A percentile compares a stretch with the other conserved stretches of the same genome.
These are phyloP conservation scores for Pezicula neosporulosa DNA, from an alignment of 2,329 filamentous ascomycete species.

Conservation along the genomic window DNA sequence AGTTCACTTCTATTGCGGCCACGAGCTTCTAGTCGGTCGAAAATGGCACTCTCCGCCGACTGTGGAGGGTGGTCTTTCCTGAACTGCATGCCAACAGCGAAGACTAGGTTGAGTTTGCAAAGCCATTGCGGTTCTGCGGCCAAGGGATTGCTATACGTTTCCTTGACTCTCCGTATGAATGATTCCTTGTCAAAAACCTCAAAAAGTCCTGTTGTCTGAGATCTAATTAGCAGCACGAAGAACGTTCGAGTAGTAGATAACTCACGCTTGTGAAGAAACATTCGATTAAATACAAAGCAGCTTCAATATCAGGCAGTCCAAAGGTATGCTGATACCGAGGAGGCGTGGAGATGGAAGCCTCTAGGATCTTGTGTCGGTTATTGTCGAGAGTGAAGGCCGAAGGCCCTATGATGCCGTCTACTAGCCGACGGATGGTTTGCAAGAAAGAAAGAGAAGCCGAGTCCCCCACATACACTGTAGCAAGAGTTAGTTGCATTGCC, in stretches of 20 bases:
- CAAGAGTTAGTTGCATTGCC: not conserved
- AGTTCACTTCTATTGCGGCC: constrained; percentile 8
- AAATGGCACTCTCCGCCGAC: constrained; percentile 1
- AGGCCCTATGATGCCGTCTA: constrained; percentile 20
- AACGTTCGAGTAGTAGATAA: not conserved
- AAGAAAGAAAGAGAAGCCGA: constrained; percentile 23
- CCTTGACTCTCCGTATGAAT: constrained; percentile 1
- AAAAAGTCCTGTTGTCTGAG: constrained; percentile 4
- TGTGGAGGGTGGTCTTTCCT: constrained; percentile 1
- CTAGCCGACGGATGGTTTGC: constrained; percentile 21
- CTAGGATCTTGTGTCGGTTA: constrained; percentile 20
- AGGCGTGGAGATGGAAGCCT: constrained; percentile 10
- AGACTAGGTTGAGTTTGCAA: constrained; percentile 12
- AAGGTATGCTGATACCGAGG: constrained; percentile 4
- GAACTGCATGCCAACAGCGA: constrained; percentile 11
- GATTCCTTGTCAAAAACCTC: constrained; percentile 4
- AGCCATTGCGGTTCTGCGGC: constrained; percentile 6
- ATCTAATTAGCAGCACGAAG: not conserved
- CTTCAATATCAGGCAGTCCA: constrained; percentile 4
- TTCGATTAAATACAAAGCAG: constrained; percentile 5
- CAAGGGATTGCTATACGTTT: constrained; percentile 8
- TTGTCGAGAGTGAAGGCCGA: constrained; percentile 22
- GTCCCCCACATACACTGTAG: constrained; percentile 23
- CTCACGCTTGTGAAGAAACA: constrained; percentile 6
- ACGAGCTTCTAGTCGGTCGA: constrained; percentile 3